Conservation (phyloP, 2,329 filamentous ascomycete species). For the Lachnum nothofagi region DNA sequence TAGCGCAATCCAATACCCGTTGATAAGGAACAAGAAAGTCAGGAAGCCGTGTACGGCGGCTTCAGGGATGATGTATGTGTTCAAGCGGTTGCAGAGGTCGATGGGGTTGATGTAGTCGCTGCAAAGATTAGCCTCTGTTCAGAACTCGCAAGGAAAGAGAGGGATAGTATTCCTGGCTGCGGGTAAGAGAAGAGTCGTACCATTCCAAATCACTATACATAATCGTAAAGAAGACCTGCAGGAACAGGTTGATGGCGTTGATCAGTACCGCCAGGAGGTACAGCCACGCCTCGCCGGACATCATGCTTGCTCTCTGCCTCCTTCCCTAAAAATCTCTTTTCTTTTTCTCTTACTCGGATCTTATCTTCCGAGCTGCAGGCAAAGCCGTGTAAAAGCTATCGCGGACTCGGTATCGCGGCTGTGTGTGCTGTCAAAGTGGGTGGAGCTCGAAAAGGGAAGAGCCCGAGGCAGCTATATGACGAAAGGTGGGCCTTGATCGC, state of each 20-base stretch:
- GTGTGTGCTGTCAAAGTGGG: not conserved
- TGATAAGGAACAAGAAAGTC: conserved; percentile 93
- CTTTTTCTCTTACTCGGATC: not conserved
- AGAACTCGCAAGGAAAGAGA: not conserved
- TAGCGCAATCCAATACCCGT: conserved; percentile 95
- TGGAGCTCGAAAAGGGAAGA: no score
- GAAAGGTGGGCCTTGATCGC: no score
- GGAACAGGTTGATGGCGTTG: conserved; percentile 99
- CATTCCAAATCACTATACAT: conserved; percentile 99
- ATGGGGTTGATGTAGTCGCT: conserved; percentile 99
- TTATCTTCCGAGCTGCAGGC: not conserved
- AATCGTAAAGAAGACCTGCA: conserved; percentile 99
- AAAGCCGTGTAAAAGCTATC: not conserved
- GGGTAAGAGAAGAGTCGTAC: conserved; percentile 49
- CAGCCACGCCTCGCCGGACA: conserved; percentile 98
- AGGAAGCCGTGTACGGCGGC: conserved; percentile 94
- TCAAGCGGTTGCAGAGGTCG: conserved; percentile 99
- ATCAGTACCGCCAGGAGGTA: conserved; percentile 97
- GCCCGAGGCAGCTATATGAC: not conserved
- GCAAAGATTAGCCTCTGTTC: conserved; percentile 31
- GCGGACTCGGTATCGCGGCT: not conserved
- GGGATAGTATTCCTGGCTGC: not conserved
- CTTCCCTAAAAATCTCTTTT: not conserved
- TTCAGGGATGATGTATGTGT: conserved; percentile 99
- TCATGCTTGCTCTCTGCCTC: conserved; percentile 41